Evolutionary conservation across 306 rosid species (phyloP), one percentile per base, ranked within the genome.

Genomic region (Cucumis sativus): DNA sequence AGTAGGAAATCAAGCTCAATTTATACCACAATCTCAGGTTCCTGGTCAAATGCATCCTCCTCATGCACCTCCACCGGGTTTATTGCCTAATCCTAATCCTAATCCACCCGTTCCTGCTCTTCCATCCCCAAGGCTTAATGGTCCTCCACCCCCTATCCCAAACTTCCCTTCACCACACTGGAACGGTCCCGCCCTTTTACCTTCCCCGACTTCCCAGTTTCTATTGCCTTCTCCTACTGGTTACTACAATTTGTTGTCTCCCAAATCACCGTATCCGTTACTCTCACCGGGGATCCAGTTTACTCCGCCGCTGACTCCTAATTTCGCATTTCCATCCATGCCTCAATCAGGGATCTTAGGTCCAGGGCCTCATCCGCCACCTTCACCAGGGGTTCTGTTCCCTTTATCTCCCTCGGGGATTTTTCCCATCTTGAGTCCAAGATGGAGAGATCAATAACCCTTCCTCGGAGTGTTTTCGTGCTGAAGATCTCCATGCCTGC

Each of bases 311-410:
- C 57, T 89, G 79, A 87, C 97, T 63, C 97, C 98, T 47, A 90
- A 90, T 85, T 95, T 92, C 70, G 85, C 87, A 20, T 90, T 95
- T 84, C 87, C 93, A 75, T 84, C 91, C 59, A 83, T 88, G 88
- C 87, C 73, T 3, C 98, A 94, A 41, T 78, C 93, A 0, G 96
- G 98, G 87, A 82, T 91, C 81, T 87, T 95, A 81, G 98, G 98
- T 52, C 98, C 98, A 40, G 97, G 98, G 63, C 97, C 98, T 76
- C 97, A 88, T 68, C 96, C 85, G 64, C 98, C 97, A n/a, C 93
- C 84, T 78, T 92, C 98, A 77, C 98, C 98, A 0, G 97, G 98
- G 59, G 37, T 87, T 74, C 16, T 78, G 65, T 92, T 87, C 85
- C 97, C 97, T 3, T 79, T 87, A 55, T 95, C 98, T 57, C 98